A percentile compares a stretch with the other conserved stretches of the same genome.
phyloP scores from a whole-genome alignment of 805 yeast genomes.

The Wickerhamomyces canadensis region DNA sequence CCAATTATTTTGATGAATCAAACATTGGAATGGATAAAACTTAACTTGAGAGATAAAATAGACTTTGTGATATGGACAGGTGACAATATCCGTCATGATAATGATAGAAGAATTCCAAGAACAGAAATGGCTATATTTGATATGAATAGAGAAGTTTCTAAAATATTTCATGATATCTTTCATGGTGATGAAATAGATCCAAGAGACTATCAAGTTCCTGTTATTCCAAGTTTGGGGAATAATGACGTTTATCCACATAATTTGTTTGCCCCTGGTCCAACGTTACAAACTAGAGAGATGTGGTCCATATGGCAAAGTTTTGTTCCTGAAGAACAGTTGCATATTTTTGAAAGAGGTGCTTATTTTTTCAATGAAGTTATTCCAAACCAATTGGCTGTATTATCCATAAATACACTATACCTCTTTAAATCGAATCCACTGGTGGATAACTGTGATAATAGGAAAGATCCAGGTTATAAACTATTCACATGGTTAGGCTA shows the following conservation, averaged over 20 bases:
- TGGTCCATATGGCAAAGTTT: slow-evolving; percentile 68
- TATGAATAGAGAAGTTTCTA: slow-evolving; percentile 55
- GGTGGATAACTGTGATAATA: slow-evolving; percentile 71
- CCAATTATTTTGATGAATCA: slow-evolving; percentile 55
- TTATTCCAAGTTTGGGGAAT: slow-evolving; percentile 76
- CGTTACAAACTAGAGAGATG: slow-evolving; percentile 77
- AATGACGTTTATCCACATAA: slow-evolving; percentile 90
- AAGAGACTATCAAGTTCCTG: slow-evolving; percentile 37
- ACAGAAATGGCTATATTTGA: slow-evolving; percentile 66
- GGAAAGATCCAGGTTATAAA: slow-evolving; percentile 76
- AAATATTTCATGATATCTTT: slow-evolving; percentile 46
- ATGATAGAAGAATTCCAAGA: slow-evolving; percentile 69
- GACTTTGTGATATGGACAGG: slow-evolving; percentile 92
- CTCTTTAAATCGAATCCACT: slow-evolving; percentile 73
- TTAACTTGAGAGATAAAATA: slow-evolving; percentile 64
- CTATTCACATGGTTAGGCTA: slow-evolving; percentile 74
- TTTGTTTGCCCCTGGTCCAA: slow-evolving; percentile 80
- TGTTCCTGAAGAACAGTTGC: slow-evolving; percentile 73
- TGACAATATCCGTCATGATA: slow-evolving; percentile 81
- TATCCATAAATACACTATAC: slow-evolving; percentile 75
- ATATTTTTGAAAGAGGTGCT: slow-evolving; percentile 68
- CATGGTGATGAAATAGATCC: slow-evolving; percentile 35
- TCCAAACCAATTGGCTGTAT: slow-evolving; percentile 70
- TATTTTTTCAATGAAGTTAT: slow-evolving; percentile 74
- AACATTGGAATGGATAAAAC: slow-evolving; percentile 62